These are phyloP conservation scores for Fistulina hepatica DNA, from an alignment of 1,284 basidiomycete genomes.

Conservation along the genomic window DNA sequence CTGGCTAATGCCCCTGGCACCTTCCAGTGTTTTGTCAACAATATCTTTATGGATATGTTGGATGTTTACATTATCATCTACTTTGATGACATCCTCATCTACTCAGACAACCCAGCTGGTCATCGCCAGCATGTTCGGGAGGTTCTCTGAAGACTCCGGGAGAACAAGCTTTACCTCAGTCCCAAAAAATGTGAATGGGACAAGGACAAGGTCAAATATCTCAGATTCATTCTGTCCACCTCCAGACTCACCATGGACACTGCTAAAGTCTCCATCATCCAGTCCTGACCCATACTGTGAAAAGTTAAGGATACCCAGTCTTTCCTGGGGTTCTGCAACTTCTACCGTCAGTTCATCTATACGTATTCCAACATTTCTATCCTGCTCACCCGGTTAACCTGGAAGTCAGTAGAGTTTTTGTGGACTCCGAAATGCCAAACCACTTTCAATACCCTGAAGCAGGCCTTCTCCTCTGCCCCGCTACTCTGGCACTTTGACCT, in stretches of 20 bases:
- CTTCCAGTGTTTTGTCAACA: slow-evolving; percentile 12
- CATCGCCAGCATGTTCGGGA: slow-evolving; percentile 19
- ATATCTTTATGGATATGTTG: slow-evolving; percentile 13
- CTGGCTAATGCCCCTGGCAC: slow-evolving; percentile 11
- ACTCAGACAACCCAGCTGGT: slow-evolving; percentile 13
- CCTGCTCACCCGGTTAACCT: slow-evolving; percentile 23
- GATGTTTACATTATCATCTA: slow-evolving; percentile 13
- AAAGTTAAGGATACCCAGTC: slow-evolving; percentile 9
- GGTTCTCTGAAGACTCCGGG: slow-evolving; percentile 23
- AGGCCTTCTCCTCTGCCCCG: slow-evolving; percentile 23
- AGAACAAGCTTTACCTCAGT: slow-evolving; percentile 20
- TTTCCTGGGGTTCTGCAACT: too few species aligned
- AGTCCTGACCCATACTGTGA: slow-evolving; percentile 27
- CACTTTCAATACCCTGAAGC: slow-evolving; percentile 24
- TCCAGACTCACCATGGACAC: slow-evolving; percentile 27
- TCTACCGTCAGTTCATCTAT: slow-evolving; percentile 30
- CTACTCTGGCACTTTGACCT: slow-evolving; percentile 28
- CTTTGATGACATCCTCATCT: slow-evolving; percentile 17
- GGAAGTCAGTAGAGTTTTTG: slow-evolving; percentile 17
- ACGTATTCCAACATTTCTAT: slow-evolving; percentile 23
- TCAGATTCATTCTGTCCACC: slow-evolving; percentile 27
- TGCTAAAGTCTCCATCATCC: slow-evolving; percentile 26
- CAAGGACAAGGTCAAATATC: slow-evolving; percentile 24
- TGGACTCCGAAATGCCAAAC: slow-evolving; percentile 12
- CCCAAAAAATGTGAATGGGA: slow-evolving; percentile 25